Conservation (phyloP, 208 protist genomes). For the Wallacemonas rigidus region DNA sequence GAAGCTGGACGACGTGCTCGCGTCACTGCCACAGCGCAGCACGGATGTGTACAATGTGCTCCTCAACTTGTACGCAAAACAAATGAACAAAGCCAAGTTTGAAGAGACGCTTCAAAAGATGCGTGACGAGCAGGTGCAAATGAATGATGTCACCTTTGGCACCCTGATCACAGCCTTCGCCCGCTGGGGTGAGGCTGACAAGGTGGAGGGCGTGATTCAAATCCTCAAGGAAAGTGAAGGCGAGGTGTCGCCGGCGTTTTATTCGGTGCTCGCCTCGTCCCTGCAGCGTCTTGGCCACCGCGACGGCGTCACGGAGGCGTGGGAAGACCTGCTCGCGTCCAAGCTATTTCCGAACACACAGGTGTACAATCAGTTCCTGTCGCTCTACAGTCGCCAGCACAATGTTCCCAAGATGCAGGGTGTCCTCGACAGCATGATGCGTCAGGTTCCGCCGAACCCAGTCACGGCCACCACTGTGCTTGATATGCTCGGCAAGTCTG, state of each 20-base stretch:
- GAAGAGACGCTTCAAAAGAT: slow-evolving; percentile 74
- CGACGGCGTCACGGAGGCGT: slow-evolving; percentile 80
- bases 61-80: slow-evolving; percentile 79
- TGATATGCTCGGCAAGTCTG: slow-evolving; percentile 87
- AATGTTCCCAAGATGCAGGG: slow-evolving; percentile 82
- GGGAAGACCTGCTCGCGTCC: slow-evolving; percentile 82
- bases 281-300: slow-evolving; percentile 76
- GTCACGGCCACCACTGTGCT: slow-evolving; percentile 86
- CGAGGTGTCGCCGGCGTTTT: slow-evolving; percentile 78
- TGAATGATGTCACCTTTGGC: slow-evolving; percentile 92
- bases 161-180: slow-evolving; percentile 87
- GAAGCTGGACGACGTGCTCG: slow-evolving; percentile 57
- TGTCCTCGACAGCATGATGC: slow-evolving; percentile 89
- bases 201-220: slow-evolving; percentile 76
- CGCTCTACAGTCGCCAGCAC: slow-evolving; percentile 78
- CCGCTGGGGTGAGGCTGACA: slow-evolving; percentile 66
- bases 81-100: slow-evolving; percentile 62
- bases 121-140: slow-evolving; percentile 63
- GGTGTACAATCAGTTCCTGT: slow-evolving; percentile 88
- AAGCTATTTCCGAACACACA: slow-evolving; percentile 85
- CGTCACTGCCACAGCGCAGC: slow-evolving; percentile 51
- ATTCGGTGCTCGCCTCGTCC: slow-evolving; percentile 85
- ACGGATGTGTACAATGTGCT: slow-evolving; percentile 90
- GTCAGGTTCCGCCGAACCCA: slow-evolving; percentile 86
- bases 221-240: slow-evolving; percentile 76